Evolutionary conservation across 306 rosid genomes (phyloP).

Genomic region (Dalbergia cochinchinensis): DNA sequence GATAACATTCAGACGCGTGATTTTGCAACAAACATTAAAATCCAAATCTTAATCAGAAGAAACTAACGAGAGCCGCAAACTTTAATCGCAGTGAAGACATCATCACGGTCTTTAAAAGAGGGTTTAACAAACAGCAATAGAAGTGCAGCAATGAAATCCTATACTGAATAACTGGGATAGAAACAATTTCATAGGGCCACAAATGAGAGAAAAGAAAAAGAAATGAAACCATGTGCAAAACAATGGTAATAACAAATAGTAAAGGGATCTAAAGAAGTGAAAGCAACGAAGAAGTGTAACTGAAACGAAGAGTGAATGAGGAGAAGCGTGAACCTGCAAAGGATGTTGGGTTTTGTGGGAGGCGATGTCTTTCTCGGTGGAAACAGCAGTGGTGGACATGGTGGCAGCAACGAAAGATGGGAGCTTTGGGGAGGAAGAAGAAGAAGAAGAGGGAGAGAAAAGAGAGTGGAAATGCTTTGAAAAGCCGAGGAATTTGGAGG

Average conservation of each 20-base stretch:
- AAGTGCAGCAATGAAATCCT: neutral
- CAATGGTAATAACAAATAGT: neutral
- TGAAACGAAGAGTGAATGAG: neutral
- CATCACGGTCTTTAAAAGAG: neutral
- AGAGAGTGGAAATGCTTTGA: slow-evolving; percentile 42
- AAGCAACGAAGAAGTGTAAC: neutral
- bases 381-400: slow-evolving; percentile 79
- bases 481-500: slow-evolving; percentile 36
- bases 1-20: neutral
- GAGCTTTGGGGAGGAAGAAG: slow-evolving; percentile 22
- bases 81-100: neutral
- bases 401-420: slow-evolving; percentile 53
- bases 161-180: neutral
- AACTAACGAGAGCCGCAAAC: slow-evolving; percentile 6
- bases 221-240: neutral
- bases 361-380: slow-evolving; percentile 49
- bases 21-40: slow-evolving; percentile 4
- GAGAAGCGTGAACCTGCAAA: slow-evolving; percentile 63
- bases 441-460: neutral
- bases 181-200: neutral
- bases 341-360: slow-evolving; percentile 53
- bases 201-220: neutral
- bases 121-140: neutral
- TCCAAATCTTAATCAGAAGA: neutral
- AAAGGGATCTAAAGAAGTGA: slow-evolving; percentile 5